Evolutionary conservation across 441 rosid genomes (phyloP), one percentile per base, ranked within the genome.

Genomic region (Syzygium malaccense): DNA sequence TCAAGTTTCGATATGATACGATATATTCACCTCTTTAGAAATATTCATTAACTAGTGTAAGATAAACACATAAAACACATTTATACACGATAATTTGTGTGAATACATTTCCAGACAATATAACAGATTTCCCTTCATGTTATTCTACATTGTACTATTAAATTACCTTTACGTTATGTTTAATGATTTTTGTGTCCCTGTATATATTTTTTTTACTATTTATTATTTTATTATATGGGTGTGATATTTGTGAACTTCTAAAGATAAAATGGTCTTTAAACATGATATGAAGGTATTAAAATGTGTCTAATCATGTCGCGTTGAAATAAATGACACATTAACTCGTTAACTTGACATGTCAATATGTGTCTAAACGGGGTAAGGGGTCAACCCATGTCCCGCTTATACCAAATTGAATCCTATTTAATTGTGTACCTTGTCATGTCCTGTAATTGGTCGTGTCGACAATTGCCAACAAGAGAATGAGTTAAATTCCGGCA

Each of bases 1-100:
- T 57, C 62, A 57, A 57, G n/a, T 57, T 11, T 25, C 0, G 14
- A 57, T 0, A 0, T 4, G 12, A 57, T 14, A 57, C 0, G 7
- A 57, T 57, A 57, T 2, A 4, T 57, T 10, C 14, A 57, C n/a
- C n/a, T 57, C 62, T 25, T 57, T 57, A n/a, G 62, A 57, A 57
- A 57, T 57, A 25, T 2, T 10, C 62, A 57, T 57, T 57, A 25
- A 57, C 62, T 4, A 11, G 62, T 11, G 62, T 57, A 57, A 28
- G 62, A 57, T 57, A 57, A 57, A 57, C 26, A 57, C n/a, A 9
- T 25, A 57, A 57, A 57, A 57, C 62, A 25, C 62, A 2, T 11
- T 57, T 57, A 57, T 11, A 57, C 14, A 57, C 14, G n/a, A 25
- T 57, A 45, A 45, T 45, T 45, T 45, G 48, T 45, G 48, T 1